Base-by-base conservation (phyloP, 2,329 filamentous ascomycete species). In the Chrysoporthe puriensis region DNA sequence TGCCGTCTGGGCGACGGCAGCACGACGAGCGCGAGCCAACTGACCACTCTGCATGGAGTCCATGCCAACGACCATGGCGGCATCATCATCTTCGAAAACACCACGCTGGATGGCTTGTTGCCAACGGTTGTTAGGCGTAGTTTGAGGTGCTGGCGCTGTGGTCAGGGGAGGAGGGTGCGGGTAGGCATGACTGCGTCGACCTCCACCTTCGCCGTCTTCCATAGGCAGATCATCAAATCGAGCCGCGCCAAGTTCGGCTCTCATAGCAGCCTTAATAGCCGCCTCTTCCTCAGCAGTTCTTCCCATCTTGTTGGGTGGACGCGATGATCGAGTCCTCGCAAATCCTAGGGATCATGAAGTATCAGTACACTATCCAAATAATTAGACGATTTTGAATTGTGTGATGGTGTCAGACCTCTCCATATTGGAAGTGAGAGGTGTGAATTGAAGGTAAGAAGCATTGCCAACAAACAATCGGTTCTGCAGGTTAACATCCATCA, bases 1-100 rank as follows among this genome's bases (percentile, higher is more conserved):
- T 4, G 42, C 48, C 54, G 57, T 63, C 44, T 43, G 21, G 3
- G 52, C 50, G 1, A 46, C 18, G 6, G 42, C 26, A 40, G 50
- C 60, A 16, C 71, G 70, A 32, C 72, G 69, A 11, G 69, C 68
- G 44, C 73, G 73, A 54, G 74, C 71, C 48, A 76, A 64, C 40
- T 74, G 66, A 1, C 72, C 73, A 26, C 74, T 73, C 14, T 70
- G 72, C 18, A 77, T 73, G n/a, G 72, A 68, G 54, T 72, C 70
- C 52, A 77, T 70, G 34, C 70, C 72, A 8, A 69, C 67, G 42
- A 77, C 76, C 4, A 65, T 69, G 4, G 68, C 68, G 6, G 75
- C 74, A 56, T 79, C 77, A 1, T 73, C 72, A 52, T 79, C 77
- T 2, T 78, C 58, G 26, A 79, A 76, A 0, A 57, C 65, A 0